These are phyloP conservation scores for Myxozyma neotropica DNA, from an alignment of 805 yeast genomes.

Conservation along the genomic window DNA sequence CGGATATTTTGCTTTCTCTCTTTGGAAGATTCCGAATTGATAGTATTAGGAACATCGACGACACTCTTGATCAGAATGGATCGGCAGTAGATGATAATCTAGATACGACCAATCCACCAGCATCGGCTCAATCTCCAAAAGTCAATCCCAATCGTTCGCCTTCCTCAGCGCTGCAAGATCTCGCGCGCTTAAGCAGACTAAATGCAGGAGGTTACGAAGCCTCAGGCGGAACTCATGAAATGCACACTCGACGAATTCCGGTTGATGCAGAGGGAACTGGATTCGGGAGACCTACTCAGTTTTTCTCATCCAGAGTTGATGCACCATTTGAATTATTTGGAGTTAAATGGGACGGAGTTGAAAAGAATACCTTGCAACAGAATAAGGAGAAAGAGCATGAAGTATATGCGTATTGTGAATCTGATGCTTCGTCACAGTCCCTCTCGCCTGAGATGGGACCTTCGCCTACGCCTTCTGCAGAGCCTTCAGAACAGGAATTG, in stretches of 20 bases:
- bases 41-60: constrained; percentile 3
- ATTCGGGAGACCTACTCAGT: constrained; percentile 20
- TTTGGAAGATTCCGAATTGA: constrained; percentile 23
- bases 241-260: background rate
- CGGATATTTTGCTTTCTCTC: constrained; percentile 20
- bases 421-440: background rate
- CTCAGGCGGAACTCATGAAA: constrained; percentile 2
- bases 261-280: background rate
- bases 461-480: background rate
- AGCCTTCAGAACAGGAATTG: background rate
- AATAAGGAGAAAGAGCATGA: background rate
- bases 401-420: background rate
- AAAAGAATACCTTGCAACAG: background rate
- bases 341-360: constrained; percentile 18
- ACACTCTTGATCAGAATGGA: background rate
- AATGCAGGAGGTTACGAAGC: background rate
- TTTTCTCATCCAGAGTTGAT: constrained; percentile 16
- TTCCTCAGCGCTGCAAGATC: no score
- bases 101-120: background rate
- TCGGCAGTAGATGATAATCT: background rate
- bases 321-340: constrained; percentile 32
- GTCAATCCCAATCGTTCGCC: background rate
- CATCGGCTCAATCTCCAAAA: background rate
- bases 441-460: background rate
- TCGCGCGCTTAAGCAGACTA: background rate